These are phyloP conservation scores for Apiotrichum gamsii DNA, from an alignment of 1,284 basidiomycete species.

Conservation along the genomic window DNA sequence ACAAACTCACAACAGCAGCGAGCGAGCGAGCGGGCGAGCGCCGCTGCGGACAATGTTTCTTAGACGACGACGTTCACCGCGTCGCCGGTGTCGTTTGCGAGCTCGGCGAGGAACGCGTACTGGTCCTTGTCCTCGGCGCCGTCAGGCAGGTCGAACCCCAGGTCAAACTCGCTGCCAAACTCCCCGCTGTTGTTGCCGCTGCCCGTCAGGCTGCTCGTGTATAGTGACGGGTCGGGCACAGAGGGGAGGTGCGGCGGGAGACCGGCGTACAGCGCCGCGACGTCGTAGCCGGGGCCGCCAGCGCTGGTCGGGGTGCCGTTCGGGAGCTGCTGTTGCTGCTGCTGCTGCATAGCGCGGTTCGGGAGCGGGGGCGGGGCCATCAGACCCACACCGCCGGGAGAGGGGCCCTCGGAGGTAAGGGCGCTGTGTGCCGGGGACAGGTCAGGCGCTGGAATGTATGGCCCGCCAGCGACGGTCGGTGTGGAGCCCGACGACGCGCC, in stretches of 20 bases:
- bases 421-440: not conserved
- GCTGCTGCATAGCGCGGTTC: not conserved
- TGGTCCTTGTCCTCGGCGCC: slow-evolving; percentile 13
- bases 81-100: slow-evolving; percentile 3
- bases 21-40: too few species aligned
- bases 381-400: slow-evolving; percentile 6
- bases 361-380: slow-evolving; percentile 14
- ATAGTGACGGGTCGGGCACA: slow-evolving; percentile 8
- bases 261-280: not conserved
- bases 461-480: slow-evolving; percentile 8
- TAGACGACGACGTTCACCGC: slow-evolving; percentile 5
- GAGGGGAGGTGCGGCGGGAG: slow-evolving; percentile 7
- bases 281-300: too few species aligned
- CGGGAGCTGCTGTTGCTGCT: not conserved
- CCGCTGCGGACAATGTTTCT: too few species aligned
- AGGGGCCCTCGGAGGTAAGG: slow-evolving; percentile 10
- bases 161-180: slow-evolving; percentile 5
- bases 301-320: too few species aligned
- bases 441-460: slow-evolving; percentile 13
- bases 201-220: not conserved
- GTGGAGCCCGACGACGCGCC: slow-evolving; percentile 4
- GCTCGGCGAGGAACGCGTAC: slow-evolving; percentile 13
- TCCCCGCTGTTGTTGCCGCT: not conserved
- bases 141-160: slow-evolving; percentile 9
- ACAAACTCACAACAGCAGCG: too few species aligned